These are phyloP conservation scores for Oropetium thomaeum DNA, from an alignment of 176 grass and related monocot genomes.

Conservation along the genomic window DNA sequence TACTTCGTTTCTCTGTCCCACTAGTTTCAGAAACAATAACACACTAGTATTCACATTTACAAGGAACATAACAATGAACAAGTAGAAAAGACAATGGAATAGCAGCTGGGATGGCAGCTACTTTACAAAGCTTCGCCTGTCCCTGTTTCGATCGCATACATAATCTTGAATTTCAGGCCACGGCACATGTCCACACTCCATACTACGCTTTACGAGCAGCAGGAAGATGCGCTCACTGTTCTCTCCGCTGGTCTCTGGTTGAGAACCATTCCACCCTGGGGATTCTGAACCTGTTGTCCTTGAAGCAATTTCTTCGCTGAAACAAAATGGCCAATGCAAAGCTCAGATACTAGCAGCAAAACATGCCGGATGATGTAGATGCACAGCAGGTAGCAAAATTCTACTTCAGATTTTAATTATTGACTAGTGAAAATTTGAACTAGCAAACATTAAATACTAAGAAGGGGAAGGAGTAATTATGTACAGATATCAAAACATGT, in stretches of 20 bases:
- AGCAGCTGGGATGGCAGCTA: slow-evolving; percentile 39
- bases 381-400: neutral
- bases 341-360: neutral
- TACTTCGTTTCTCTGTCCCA: neutral
- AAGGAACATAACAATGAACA: slow-evolving; percentile 44
- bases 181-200: neutral
- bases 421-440: too few relatives aligned
- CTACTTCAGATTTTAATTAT: too few relatives aligned
- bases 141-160: slow-evolving; percentile 8
- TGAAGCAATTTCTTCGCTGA: slow-evolving; percentile 83
- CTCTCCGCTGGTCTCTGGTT: slow-evolving; percentile 60
- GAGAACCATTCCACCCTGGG: slow-evolving; percentile 68
- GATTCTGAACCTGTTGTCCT: slow-evolving; percentile 52
- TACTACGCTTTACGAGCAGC: slow-evolving; percentile 58
- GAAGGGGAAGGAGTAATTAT: neutral
- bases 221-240: slow-evolving; percentile 61
- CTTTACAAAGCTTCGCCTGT: slow-evolving; percentile 40
- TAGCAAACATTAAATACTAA: too few relatives aligned
- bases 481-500: neutral
- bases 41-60: slow-evolving; percentile 72
- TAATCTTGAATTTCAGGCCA: slow-evolving; percentile 20
- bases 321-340: neutral
- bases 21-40: slow-evolving; percentile 13
- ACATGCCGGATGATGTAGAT: neutral
- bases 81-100: slow-evolving; percentile 14